Evolutionary conservation across 805 yeast species (phyloP), one percentile per base, ranked within the genome.

Genomic region (Pichia cabralensis): DNA sequence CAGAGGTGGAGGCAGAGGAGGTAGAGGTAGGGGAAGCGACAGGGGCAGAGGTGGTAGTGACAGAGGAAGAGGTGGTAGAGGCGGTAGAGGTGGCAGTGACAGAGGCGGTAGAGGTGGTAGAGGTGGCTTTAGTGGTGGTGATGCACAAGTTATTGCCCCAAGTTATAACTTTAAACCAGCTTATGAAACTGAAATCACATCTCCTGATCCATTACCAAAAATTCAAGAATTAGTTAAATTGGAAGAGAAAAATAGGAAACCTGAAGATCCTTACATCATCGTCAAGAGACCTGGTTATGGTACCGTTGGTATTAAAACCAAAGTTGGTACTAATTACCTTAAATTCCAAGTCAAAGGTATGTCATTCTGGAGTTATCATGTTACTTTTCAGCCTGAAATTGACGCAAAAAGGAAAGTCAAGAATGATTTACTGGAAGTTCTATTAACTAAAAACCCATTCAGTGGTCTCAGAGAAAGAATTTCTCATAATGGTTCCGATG

Each of bases 241-340:
- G 17, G 40, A 39, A 31, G 24, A 30, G 11, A 35, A 28, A 14
- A 20, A 28, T 11, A 43, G 41, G 28, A 33, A 40, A 28, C 43
- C 38, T 2, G 38, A 31, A 12, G 44, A 41, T 14, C 45, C 45
- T 11, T 24, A 32, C 13, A 30, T 34, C 6, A 20, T 38, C n/a
- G 38, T 40, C 5, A 40, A 32, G 17, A 48, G 55, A 44, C 52
- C 53, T 8, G 44, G 42, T 8, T 50, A 43, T 32, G 53, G 56
- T 35, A 32, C 38, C 6, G 16, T 42, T 13, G 55, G 55, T 28
- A 44, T 40, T 9, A 37, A 39, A 15, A 40, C 44, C 12, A 42
- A 44, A 14, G 46, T 48, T 33, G 52, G 52, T 15, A 46, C 52
- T 8, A 48, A 48, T 18, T 40, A 31, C 26, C 35, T 48, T 8